These are phyloP conservation scores for Flaveria bidentis DNA, from an alignment of 129 eudicot genomes.

Conservation along the genomic window DNA sequence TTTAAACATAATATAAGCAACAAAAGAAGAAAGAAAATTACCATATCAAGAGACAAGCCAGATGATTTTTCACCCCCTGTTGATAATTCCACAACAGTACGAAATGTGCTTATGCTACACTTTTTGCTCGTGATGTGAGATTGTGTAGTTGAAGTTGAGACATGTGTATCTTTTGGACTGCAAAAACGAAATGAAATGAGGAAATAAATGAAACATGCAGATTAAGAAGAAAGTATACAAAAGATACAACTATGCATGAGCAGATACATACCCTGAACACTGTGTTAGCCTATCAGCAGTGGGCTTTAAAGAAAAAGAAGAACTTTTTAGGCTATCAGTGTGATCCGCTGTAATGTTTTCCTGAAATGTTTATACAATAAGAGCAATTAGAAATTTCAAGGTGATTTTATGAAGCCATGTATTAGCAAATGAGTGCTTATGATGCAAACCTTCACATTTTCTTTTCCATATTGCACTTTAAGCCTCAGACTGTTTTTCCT, in stretches of 20 bases:
- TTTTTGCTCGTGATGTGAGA: slow-evolving; percentile 36
- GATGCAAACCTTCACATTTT: slow-evolving; percentile 59
- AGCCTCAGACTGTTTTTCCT: slow-evolving; percentile 63
- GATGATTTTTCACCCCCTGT: slow-evolving; percentile 50
- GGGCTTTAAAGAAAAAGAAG: slow-evolving; percentile 31
- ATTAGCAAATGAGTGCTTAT: background rate
- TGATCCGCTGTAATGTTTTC: slow-evolving; percentile 39
- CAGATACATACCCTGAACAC: slow-evolving; percentile 42
- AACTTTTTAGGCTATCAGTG: slow-evolving; percentile 41
- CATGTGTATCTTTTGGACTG: slow-evolving; percentile 44
- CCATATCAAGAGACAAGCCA: slow-evolving; percentile 68
- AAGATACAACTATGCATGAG: background rate
- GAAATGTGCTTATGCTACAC: slow-evolving; percentile 50
- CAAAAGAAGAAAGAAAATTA: slow-evolving; percentile 23
- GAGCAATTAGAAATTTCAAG: slow-evolving; percentile 1
- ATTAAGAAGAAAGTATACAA: background rate
- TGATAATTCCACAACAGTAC: slow-evolving; percentile 68
- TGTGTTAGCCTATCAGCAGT: slow-evolving; percentile 44
- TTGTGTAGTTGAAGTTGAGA: slow-evolving; percentile 42
- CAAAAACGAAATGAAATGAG: slow-evolving; percentile 21
- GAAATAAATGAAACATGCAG: slow-evolving; percentile 15
- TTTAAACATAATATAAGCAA: background rate
- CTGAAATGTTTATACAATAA: slow-evolving; percentile 34
- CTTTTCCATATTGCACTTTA: slow-evolving; percentile 53
- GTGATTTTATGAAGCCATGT: background rate